These are phyloP conservation scores for Astrothelium macrocarpum DNA, from an alignment of 495 filamentous ascomycete genomes.

Conservation along the genomic window DNA sequence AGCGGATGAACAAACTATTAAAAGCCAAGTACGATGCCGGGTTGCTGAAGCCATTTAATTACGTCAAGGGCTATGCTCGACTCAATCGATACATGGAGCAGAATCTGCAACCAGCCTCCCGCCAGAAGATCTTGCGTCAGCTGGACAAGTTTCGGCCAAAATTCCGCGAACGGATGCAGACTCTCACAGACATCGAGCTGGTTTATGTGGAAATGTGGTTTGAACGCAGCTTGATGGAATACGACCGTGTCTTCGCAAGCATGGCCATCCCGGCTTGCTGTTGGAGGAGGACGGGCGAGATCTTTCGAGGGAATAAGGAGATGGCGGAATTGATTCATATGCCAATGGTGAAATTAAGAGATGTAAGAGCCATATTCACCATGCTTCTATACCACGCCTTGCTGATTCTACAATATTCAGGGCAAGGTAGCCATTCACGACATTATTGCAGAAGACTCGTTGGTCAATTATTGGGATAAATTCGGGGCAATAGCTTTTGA, in stretches of 20 bases:
- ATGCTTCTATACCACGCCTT: not conserved
- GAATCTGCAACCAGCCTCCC: slow-evolving; percentile 66
- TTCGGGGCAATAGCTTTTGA: slow-evolving; percentile 99
- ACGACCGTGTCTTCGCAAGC: slow-evolving; percentile 94
- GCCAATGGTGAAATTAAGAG: slow-evolving; percentile 79
- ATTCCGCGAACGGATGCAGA: slow-evolving; percentile 90
- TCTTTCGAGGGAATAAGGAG: slow-evolving; percentile 95
- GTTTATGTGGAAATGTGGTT: slow-evolving; percentile 98
- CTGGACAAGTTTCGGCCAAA: slow-evolving; percentile 88
- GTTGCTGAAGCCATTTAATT: slow-evolving; percentile 91
- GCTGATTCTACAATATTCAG: slow-evolving; percentile 38
- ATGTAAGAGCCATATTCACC: slow-evolving; percentile 50
- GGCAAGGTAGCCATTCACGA: slow-evolving; percentile 93
- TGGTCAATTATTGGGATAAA: slow-evolving; percentile 98
- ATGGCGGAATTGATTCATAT: slow-evolving; percentile 97
- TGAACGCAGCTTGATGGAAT: slow-evolving; percentile 86
- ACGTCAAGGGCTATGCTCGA: slow-evolving; percentile 88
- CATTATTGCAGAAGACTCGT: slow-evolving; percentile 84
- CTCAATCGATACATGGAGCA: slow-evolving; percentile 83
- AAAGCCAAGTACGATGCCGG: slow-evolving; percentile 94
- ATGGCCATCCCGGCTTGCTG: slow-evolving; percentile 98
- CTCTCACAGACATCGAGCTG: slow-evolving; percentile 81
- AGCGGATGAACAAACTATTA: slow-evolving; percentile 89
- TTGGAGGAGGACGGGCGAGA: slow-evolving; percentile 94
- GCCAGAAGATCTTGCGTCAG: slow-evolving; percentile 81